A percentile compares a stretch with the other conserved stretches of the same genome.
phyloP scores from a whole-genome alignment of 148 eudicot species.

The Diospyros kaki region DNA sequence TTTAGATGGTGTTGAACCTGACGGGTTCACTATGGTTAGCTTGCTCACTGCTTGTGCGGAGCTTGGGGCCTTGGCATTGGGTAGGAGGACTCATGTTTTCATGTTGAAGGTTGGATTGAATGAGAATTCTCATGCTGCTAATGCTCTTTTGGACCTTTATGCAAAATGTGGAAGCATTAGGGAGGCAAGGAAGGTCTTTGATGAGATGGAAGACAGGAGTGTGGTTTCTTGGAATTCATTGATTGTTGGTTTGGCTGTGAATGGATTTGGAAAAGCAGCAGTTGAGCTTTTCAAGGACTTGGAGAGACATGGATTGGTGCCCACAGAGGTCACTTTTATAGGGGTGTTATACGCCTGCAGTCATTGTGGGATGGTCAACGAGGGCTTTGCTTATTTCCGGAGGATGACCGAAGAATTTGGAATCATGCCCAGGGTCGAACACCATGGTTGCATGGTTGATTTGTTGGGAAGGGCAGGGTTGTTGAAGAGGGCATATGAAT shows the following conservation, averaged over 20 bases:
- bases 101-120: constrained; percentile 66
- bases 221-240: constrained; percentile 72
- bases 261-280: constrained; percentile 57
- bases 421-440: constrained; percentile 58
- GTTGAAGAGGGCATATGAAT: constrained; percentile 57
- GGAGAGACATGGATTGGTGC: constrained; percentile 40
- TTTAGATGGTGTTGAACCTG: constrained; percentile 54
- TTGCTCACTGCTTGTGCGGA: constrained; percentile 81
- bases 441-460: constrained; percentile 82
- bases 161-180: constrained; percentile 62
- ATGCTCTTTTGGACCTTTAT: constrained; percentile 63
- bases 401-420: constrained; percentile 45
- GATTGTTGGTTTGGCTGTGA: constrained; percentile 66
- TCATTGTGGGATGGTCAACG: constrained; percentile 74
- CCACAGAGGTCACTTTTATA: constrained; percentile 63
- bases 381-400: constrained; percentile 56
- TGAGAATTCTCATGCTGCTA: constrained; percentile 59
- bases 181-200: constrained; percentile 45
- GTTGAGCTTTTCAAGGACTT: constrained; percentile 47
- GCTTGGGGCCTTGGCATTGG: constrained; percentile 76
- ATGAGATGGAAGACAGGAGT: constrained; percentile 45
- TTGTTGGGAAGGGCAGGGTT: constrained; percentile 63
- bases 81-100: constrained; percentile 64
- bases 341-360: constrained; percentile 85
- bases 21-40: constrained; percentile 81